Evolutionary conservation across 768 basidiomycete genomes (phyloP), one percentile per base, ranked within the genome.

Genomic region (Pisolithus albus): DNA sequence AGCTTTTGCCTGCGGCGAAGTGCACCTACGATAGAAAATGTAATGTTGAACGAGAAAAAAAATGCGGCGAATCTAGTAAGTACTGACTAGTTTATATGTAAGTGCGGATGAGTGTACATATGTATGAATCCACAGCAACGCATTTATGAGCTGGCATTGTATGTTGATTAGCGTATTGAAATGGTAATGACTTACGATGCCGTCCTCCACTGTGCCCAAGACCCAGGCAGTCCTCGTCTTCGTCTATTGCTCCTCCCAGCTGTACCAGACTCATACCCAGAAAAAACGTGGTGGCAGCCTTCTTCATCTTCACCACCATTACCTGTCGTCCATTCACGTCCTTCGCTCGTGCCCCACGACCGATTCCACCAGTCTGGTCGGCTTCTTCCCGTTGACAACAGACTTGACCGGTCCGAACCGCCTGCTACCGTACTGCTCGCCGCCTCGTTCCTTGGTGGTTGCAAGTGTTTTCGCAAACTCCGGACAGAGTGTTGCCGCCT

Each of bases 401-500:
- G 56, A 46, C 57, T 61, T 32, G 49, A 21, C 30, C 55, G 58
- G 19, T 53, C 49, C 19, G 61, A 58, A 13, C 59, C 51, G 40
- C 52, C 54, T 1, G 62, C 26, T 13, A 41, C 50, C 11, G 53
- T 61, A 11, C 55, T 58, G 39, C 32, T 51, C 30, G 39, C 49
- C 24, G 44, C 15, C 26, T 28, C 57, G 7, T 58, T 43, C n/a
- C 30, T 42, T 30, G 53, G 36, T 46, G 62, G 66, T 2, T 68
- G 71, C 18, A 88, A 70, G 58, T 87, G 86, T 54, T 73, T 82
- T 51, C 85, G 73, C 51, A 89, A 68, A 62, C 85, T 87, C 58
- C 73, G 78, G 55, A 88, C 88, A 16, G 86, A 87, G 53, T 82
- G 76, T 61, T 89, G 86, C 24, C 86, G 73, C 62, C 81, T 85